These are phyloP conservation scores for Globisporangium ultimum DNA, from an alignment of 352 stramenopile genomes.

Conservation along the genomic window DNA sequence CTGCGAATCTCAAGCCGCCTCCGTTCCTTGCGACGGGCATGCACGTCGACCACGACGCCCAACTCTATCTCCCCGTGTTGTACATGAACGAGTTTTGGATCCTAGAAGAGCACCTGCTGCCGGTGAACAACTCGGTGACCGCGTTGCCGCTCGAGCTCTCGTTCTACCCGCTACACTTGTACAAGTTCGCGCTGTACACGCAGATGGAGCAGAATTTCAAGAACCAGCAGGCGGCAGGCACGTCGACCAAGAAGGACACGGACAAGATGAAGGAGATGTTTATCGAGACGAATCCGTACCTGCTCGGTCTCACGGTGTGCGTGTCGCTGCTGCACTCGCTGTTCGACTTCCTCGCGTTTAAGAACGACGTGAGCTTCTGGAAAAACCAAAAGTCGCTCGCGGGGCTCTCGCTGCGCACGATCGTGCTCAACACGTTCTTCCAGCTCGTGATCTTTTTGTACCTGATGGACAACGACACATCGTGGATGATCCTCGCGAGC, in stretches of 20 bases:
- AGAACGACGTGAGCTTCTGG: slow-evolving; percentile 99
- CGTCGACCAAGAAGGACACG: slow-evolving; percentile 84
- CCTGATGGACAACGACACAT: slow-evolving; percentile 97
- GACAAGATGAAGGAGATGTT: slow-evolving; percentile 96
- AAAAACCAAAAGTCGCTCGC: slow-evolving; percentile 96
- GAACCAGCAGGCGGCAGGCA: slow-evolving; percentile 91
- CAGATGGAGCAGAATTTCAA: slow-evolving; percentile 92
- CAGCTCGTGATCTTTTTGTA: slow-evolving; percentile 98
- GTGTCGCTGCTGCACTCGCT: slow-evolving; percentile 97
- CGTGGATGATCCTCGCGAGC: slow-evolving; percentile 93
- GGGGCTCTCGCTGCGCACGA: slow-evolving; percentile 91
- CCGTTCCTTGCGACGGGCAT: slow-evolving; percentile 67
- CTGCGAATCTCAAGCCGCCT: slow-evolving; percentile 42
- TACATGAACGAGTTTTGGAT: slow-evolving; percentile 95
- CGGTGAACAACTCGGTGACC: slow-evolving; percentile 87
- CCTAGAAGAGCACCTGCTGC: slow-evolving; percentile 80
- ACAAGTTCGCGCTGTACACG: slow-evolving; percentile 92
- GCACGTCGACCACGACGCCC: slow-evolving; percentile 46
- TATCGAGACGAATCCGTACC: slow-evolving; percentile 96
- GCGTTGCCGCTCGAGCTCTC: slow-evolving; percentile 79
- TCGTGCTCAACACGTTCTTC: slow-evolving; percentile 97
- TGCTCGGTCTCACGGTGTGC: slow-evolving; percentile 93
- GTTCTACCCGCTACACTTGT: slow-evolving; percentile 84
- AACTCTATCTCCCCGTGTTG: slow-evolving; percentile 87
- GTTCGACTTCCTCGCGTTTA: slow-evolving; percentile 99